Base-by-base conservation (phyloP, 1,284 basidiomycete genomes). In the Entoloma clypeatum region DNA sequence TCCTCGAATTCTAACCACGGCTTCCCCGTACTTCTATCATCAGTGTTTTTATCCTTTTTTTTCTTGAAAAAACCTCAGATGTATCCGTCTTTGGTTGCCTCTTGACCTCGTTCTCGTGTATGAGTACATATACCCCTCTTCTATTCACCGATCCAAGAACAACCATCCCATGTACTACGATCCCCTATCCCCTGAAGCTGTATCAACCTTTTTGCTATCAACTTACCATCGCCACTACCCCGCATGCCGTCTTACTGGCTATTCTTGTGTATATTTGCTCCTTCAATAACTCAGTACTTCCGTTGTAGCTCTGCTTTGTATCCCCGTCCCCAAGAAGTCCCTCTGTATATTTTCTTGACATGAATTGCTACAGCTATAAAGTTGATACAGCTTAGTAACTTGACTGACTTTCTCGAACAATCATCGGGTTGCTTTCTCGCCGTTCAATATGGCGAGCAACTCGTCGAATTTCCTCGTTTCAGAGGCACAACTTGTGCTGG, bases 401-500 rank as follows among this genome's bases (percentile, higher is more conserved):
- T 4, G 28, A 16, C 4, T 4, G 10, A 43, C 29, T 36, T 13
- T 14, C 27, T 40, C 21, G 26, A 17, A 28, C 39, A 13, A n/a
- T 24, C 14, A 13, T 37, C 11, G 19, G 17, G 19, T 21, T 39
- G 10, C 13, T 17, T n/a, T 32, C 14, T 27, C 28, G 14, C 14
- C 13, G 3, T n/a, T 31, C 23, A 28, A 22, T 24, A 60, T 59
- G 57, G 39, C 54, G 13, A 49, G 44, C 36, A 57, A 65, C 32
- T 50, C 52, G 8, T 60, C 62, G 8, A 70, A 72, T 46, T 72
- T 71, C 47, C 58, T 75, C 23, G 58, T 74, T 24, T 60, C 90
- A 14, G 85, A 90, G 60, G 79, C 83, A 4, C 85, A 93, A 49
- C 78, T 94, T 35, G 65, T 63, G 8, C 68, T 81, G 32, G 77